These are phyloP conservation scores for Sicyos baderoa DNA, from an alignment of 306 rosid species.

Conservation along the genomic window DNA sequence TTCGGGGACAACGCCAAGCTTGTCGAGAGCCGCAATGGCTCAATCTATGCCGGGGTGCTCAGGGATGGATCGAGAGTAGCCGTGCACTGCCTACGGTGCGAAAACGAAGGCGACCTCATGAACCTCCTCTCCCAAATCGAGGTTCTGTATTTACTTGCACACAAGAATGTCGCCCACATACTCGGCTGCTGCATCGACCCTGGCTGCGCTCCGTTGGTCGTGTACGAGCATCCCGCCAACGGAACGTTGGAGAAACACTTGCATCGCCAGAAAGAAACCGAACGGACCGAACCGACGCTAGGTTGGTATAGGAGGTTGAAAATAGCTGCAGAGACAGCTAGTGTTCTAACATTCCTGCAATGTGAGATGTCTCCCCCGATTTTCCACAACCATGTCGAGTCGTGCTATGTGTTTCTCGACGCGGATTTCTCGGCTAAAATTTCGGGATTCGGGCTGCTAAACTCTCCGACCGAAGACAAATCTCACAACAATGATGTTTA, in stretches of 20 bases:
- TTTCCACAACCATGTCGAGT: slow-evolving; percentile 60
- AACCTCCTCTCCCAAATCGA: slow-evolving; percentile 63
- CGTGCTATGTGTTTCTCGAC: slow-evolving; percentile 56
- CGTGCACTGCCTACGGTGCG: slow-evolving; percentile 59
- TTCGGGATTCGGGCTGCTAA: slow-evolving; percentile 54
- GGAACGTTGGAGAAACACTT: slow-evolving; percentile 73
- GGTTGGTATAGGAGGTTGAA: slow-evolving; percentile 72
- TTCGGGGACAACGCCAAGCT: slow-evolving; percentile 50
- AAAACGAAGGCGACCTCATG: slow-evolving; percentile 49
- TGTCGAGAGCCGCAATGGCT: slow-evolving; percentile 38
- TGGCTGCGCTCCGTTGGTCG: slow-evolving; percentile 47
- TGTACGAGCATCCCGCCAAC: slow-evolving; percentile 65
- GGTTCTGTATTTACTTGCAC: slow-evolving; percentile 45
- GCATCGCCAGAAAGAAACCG: slow-evolving; percentile 38
- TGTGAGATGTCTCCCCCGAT: slow-evolving; percentile 69
- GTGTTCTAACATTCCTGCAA: slow-evolving; percentile 60
- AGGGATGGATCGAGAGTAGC: slow-evolving; percentile 69
- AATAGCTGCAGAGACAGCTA: slow-evolving; percentile 70
- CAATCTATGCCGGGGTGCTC: slow-evolving; percentile 57
- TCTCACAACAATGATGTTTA: slow-evolving; percentile 60
- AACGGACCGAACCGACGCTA: slow-evolving; percentile 33
- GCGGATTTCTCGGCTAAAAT: slow-evolving; percentile 51
- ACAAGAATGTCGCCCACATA: slow-evolving; percentile 46
- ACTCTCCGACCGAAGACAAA: slow-evolving; percentile 24
- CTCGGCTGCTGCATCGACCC: slow-evolving; percentile 75